Conservation (phyloP, 352 stramenopile genomes). For the Pythium pyrilobum region DNA sequence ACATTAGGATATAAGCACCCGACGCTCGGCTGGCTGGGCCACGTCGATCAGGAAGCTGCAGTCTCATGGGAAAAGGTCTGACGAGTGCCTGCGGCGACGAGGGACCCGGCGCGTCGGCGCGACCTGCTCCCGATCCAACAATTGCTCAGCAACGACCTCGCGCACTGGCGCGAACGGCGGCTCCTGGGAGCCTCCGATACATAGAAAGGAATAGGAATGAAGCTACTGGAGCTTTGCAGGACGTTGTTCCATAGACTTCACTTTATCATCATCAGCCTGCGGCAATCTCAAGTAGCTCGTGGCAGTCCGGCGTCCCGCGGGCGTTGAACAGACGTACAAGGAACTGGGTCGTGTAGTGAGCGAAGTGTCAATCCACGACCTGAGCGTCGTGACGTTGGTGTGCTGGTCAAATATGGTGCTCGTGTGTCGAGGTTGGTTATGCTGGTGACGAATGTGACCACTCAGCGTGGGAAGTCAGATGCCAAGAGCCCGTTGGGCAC, state of each 20-base stretch:
- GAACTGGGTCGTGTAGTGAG: neutral
- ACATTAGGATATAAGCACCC: neutral
- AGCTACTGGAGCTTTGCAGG: no score
- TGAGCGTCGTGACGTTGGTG: conserved; percentile 8
- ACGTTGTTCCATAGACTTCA: no score
- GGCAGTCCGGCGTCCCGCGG: conserved; percentile 3
- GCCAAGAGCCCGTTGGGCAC: conserved; percentile 2
- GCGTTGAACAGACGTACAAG: conserved; percentile 1
- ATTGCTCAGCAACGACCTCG: no score
- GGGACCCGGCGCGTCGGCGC: no score
- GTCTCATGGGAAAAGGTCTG: neutral
- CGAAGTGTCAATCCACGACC: conserved; percentile 4
- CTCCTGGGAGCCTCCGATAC: no score
- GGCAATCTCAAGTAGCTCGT: conserved; percentile 1
- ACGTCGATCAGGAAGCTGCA: neutral
- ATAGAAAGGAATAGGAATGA: no score
- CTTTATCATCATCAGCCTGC: no score
- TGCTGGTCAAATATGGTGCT: conserved; percentile 4
- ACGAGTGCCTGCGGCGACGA: neutral
- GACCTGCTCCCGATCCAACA: no score
- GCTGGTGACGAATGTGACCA: neutral
- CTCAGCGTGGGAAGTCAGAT: neutral
- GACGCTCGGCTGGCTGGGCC: neutral
- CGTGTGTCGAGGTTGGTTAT: conserved; percentile 3
- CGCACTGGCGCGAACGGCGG: no score